Base-by-base conservation (phyloP, 208 protist species). In the Trypanosoma cruzi region DNA sequence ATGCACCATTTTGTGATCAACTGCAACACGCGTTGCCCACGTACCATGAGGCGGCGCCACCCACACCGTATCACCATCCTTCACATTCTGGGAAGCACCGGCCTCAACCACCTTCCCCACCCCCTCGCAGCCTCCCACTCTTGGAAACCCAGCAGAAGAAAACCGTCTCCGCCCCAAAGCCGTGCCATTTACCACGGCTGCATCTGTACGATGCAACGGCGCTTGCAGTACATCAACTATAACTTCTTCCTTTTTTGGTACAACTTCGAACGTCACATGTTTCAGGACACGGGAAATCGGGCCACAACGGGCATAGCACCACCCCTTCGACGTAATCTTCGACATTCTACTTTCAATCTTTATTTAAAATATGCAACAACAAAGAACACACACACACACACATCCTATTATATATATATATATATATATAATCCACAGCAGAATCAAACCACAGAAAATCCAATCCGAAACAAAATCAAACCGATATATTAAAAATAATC, bases 41-140 rank as follows among this genome's bases (percentile, higher is more conserved):
- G 85, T 88, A 26, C 88, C 88, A 53, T 88, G 60, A 6, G 89
- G 4, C 4, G 88, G 88, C 4, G 80, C 68, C 18, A 94, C 70
- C 86, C 88, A 94, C 59, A 94, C 88, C 14, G 65, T 84, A 65
- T 94, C 88, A 14, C 88, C 88, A 32, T 86, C 81, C 69, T 90
- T 91, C 32, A 94, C 68, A 13, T 49, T 28, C 0, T 70, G 55
- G 1, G 72, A 64, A 59, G 48, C 32, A 29, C 69, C 66, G 6
- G 50, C 57, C 0, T 64, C 44, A 22, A 85, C 76, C 0, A 94
- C 88, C 36, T 52, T 63, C 7, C 88, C 88, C 0, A 94, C 85
- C 5, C 88, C 88, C 68, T 94, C 85, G 28, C 71, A 86, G 29
- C 88, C 88, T 14, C 80, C 85, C 16, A 94, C 58, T 34, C 85